Percentiles rank a stretch among this genome's conserved stretches.
These are phyloP conservation scores for Blastocystis sp. DNA, from an alignment of 352 stramenopile genomes.

Conservation along the genomic window DNA sequence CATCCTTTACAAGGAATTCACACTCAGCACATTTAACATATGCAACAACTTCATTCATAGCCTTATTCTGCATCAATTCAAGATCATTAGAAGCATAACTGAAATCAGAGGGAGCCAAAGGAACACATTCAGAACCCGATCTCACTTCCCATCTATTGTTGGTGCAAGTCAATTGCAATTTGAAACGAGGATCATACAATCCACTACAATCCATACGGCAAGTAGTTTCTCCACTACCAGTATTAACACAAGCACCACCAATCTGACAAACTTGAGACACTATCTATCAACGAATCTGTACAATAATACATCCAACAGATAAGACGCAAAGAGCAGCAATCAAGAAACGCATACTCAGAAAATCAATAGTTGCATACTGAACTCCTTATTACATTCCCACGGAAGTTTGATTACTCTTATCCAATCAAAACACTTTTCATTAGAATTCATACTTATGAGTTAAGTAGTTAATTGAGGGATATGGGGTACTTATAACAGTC, in stretches of 20 bases:
- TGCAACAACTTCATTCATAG: slow-evolving; percentile 4
- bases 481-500: too few relatives aligned
- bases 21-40: slow-evolving; percentile 21
- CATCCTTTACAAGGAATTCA: slow-evolving; percentile 7
- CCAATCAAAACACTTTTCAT: too few relatives aligned
- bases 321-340: not conserved
- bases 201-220: not conserved
- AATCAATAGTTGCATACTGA: too few relatives aligned
- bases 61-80: slow-evolving; percentile 9
- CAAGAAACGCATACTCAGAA: not conserved
- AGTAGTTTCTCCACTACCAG: not conserved
- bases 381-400: too few relatives aligned
- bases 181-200: not conserved
- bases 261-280: not conserved
- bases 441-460: too few relatives aligned
- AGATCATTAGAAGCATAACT: not conserved
- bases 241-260: not conserved
- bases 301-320: not conserved
- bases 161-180: not conserved
- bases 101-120: not conserved
- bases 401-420: too few relatives aligned
- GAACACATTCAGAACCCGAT: not conserved
- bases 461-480: too few relatives aligned
- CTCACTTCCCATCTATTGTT: not conserved
- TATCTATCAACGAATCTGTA: not conserved